These are phyloP conservation scores for Peribolospora baueri DNA, from an alignment of 768 basidiomycete genomes.

Conservation along the genomic window DNA sequence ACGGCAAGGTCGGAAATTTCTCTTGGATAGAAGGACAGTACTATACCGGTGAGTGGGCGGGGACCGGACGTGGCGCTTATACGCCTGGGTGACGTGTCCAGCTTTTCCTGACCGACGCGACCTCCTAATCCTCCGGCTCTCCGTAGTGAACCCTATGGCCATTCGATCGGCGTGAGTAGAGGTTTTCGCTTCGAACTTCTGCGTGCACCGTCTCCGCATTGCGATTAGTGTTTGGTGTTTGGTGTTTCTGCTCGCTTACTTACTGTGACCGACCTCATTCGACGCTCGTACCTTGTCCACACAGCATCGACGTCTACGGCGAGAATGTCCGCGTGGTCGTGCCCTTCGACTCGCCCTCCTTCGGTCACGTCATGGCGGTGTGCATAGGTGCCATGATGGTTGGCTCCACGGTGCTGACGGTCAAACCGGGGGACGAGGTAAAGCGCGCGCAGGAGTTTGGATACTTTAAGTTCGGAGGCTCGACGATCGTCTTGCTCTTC, in stretches of 20 bases:
- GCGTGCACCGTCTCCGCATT: background rate
- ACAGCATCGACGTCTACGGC: slow-evolving; percentile 57
- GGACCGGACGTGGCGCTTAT: background rate
- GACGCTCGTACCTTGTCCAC: background rate
- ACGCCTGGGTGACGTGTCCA: background rate
- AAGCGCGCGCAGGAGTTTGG: slow-evolving; percentile 22
- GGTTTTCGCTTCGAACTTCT: background rate
- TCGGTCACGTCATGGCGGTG: slow-evolving; percentile 76
- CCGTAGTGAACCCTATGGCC: slow-evolving; percentile 48
- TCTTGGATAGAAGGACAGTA: slow-evolving; percentile 69
- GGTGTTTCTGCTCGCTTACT: background rate
- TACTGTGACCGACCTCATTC: background rate
- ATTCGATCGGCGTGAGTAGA: slow-evolving; percentile 39
- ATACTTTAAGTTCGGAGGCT: slow-evolving; percentile 54
- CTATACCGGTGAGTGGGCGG: slow-evolving; percentile 71
- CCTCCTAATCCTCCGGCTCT: background rate
- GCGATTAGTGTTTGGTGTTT: background rate
- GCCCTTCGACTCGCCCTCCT: slow-evolving; percentile 66
- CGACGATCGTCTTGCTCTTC: slow-evolving; percentile 52
- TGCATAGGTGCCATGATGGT: slow-evolving; percentile 76
- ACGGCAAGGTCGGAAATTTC: slow-evolving; percentile 60
- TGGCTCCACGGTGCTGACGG: slow-evolving; percentile 69
- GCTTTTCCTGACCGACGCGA: background rate
- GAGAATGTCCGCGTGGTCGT: slow-evolving; percentile 85
- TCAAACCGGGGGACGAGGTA: slow-evolving; percentile 58